Evolutionary conservation across 2,329 filamentous ascomycete genomes (phyloP), one percentile per base, ranked within the genome.

Genomic region (Colletotrichum incanum): DNA sequence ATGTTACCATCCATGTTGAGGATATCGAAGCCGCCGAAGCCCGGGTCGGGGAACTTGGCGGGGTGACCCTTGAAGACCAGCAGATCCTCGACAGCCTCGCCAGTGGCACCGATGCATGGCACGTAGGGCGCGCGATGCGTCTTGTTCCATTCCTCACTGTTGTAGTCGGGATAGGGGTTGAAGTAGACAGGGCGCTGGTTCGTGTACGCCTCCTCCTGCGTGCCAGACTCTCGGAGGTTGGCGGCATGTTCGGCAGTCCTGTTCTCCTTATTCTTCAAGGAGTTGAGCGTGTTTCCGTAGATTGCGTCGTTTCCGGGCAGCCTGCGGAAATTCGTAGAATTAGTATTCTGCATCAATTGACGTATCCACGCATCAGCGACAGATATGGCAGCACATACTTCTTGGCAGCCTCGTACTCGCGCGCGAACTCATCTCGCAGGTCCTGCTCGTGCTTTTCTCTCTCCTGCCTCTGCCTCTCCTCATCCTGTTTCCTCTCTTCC

Each of bases 161-260:
- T 92, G 82, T 94, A 94, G 20, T 89, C 83, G 0, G 93, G 93
- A 74, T 94, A 95, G 0, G 93, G 93, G 70, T 91, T 87, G 80
- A 93, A 94, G 26, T 60, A 87, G 84, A 66, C 89, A 84, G 0
- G 90, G 87, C 61, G 66, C 54, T 84, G 81, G 54, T 87, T 82
- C 16, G 81, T 78, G 65, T 78, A 37, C 80, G 75, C 23, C 85
- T 78, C 67, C 76, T 77, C 45, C 74, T 75, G 41, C 39, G 72
- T 56, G 68, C 73, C 70, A 20, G 65, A 55, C 52, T 74, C 73
- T 26, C 58, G 69, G 23, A 74, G 72, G 20, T 59, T 63, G 54
- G 72, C 72, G 34, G 74, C 76, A 28, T 80, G 77, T 39, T 80
- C 76, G 12, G 80, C 78, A 31, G 77, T 76, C 5, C 82, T 81